Evolutionary conservation across 1,139 yeast species (phyloP).

Genomic region (Zygosaccharomyces pseudobailii): DNA sequence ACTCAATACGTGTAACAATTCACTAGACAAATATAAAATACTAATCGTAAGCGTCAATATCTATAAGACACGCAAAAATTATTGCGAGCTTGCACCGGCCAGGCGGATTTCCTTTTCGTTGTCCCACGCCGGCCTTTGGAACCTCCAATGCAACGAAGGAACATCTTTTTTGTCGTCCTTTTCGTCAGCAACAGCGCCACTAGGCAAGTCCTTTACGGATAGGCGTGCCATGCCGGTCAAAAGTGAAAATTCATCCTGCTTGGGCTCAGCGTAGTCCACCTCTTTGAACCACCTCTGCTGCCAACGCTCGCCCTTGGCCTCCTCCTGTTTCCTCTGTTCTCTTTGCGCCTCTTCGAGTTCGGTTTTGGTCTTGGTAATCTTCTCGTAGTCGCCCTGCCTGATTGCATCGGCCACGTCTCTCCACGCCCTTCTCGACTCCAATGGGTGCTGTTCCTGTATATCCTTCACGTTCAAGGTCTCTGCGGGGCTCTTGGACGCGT

Average conservation of each 20-base stretch:
- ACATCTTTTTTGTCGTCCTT: conserved; percentile 44
- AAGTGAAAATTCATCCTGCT: conserved; percentile 44
- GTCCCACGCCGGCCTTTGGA: conserved; percentile 49
- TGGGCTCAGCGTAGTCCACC: conserved; percentile 38
- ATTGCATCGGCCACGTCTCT: conserved; percentile 82
- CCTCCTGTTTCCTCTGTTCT: conserved; percentile 68
- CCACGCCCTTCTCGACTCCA: conserved; percentile 89
- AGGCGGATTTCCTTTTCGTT: conserved; percentile 50
- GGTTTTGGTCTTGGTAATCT: conserved; percentile 69
- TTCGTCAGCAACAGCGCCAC: conserved; percentile 54
- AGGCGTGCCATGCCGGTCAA: conserved; percentile 53
- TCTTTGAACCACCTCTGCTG: conserved; percentile 71
- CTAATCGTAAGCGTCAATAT: conserved; percentile 5
- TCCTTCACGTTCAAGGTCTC: conserved; percentile 68
- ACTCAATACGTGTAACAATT: not conserved
- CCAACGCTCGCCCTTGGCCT: conserved; percentile 61
- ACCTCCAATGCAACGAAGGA: conserved; percentile 64
- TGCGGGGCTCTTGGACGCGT: conserved; percentile 51
- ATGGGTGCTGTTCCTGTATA: conserved; percentile 62
- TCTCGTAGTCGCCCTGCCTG: conserved; percentile 63
- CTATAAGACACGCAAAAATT: conserved; percentile 4
- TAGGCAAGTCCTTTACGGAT: conserved; percentile 60
- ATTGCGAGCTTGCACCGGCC: conserved; percentile 4
- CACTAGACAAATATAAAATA: conserved; percentile 1
- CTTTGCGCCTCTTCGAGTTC: conserved; percentile 79